A percentile compares a stretch with the other conserved stretches of the same genome.
Evolutionary conservation across 208 protist genomes (phyloP).

Genomic region (Leishmania guyanensis): DNA sequence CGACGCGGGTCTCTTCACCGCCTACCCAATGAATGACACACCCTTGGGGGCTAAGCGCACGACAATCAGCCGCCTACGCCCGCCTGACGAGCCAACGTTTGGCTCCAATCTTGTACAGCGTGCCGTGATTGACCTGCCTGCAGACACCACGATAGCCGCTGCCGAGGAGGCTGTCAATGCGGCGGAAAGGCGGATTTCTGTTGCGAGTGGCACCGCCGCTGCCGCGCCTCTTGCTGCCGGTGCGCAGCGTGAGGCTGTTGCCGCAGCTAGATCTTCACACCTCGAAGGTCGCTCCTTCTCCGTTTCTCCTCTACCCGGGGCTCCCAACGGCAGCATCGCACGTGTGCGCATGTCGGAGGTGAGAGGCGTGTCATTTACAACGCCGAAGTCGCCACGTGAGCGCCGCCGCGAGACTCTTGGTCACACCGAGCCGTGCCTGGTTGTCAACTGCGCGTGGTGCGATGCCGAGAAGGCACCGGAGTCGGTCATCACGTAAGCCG

Average conservation of each 20-base stretch:
- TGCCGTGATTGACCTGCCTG: constrained; percentile 18
- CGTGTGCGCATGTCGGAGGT: background rate
- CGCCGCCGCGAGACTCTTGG: constrained; percentile 1
- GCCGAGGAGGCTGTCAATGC: background rate
- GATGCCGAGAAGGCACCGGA: constrained; percentile 35
- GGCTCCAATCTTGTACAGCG: constrained; percentile 50
- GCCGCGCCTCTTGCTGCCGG: background rate
- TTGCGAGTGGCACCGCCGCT: background rate
- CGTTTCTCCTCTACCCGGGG: background rate
- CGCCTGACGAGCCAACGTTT: constrained; percentile 50
- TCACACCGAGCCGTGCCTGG: constrained; percentile 65
- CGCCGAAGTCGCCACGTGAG: background rate
- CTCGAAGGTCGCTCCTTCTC: background rate
- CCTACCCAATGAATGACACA: background rate
- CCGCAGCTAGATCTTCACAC: background rate
- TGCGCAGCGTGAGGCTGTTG: background rate
- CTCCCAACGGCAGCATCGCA: background rate
- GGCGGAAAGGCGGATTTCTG: background rate
- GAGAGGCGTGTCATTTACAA: background rate
- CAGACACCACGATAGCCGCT: background rate
- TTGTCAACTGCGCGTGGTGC: constrained; percentile 79
- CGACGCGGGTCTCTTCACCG: background rate
- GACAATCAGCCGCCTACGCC: constrained; percentile 54
- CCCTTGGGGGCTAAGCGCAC: constrained; percentile 10
- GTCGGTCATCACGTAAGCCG: background rate